Evolutionary conservation across 2,329 filamentous ascomycete genomes (phyloP).

Genomic region (Penicillium sp.): DNA sequence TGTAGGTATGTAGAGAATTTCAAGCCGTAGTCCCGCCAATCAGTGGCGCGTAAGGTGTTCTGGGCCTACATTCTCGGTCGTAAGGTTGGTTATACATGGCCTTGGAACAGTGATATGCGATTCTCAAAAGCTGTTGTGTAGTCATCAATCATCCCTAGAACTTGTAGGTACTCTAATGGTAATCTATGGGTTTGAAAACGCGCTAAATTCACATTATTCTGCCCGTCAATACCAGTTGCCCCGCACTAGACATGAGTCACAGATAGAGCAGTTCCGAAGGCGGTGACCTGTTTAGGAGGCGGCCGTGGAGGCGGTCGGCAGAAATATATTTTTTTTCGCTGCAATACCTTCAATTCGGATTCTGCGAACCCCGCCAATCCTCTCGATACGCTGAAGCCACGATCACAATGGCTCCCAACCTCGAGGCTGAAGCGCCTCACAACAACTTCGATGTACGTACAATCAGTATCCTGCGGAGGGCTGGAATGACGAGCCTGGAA

Average conservation of each 20-base stretch:
- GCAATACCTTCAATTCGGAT: slow-evolving; percentile 6
- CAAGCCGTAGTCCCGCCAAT: no score
- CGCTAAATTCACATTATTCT: no score
- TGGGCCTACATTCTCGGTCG: no score
- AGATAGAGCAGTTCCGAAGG: slow-evolving; percentile 1
- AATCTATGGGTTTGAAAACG: no score
- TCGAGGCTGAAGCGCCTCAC: slow-evolving; percentile 18
- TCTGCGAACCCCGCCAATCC: slow-evolving; percentile 9
- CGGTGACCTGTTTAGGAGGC: slow-evolving; percentile 6
- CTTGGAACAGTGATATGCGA: no score
- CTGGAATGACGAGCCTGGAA: slow-evolving; percentile 4
- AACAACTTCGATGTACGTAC: slow-evolving; percentile 25
- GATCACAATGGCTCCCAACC: slow-evolving; percentile 16
- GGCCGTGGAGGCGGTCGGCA: slow-evolving; percentile 5
- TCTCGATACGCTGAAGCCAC: slow-evolving; percentile 5
- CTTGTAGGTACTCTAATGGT: no score
- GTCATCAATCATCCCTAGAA: no score
- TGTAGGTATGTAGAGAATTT: no score
- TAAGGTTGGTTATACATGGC: no score
- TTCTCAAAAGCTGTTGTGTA: no score
- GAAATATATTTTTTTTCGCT: slow-evolving; percentile 13
- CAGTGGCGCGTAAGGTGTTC: no score
- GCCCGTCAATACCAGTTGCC: no score
- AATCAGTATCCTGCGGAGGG: neutral
- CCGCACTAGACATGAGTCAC: slow-evolving; percentile 5